Evolutionary conservation across 768 basidiomycete species (phyloP).

Genomic region (Boletales sp.): DNA sequence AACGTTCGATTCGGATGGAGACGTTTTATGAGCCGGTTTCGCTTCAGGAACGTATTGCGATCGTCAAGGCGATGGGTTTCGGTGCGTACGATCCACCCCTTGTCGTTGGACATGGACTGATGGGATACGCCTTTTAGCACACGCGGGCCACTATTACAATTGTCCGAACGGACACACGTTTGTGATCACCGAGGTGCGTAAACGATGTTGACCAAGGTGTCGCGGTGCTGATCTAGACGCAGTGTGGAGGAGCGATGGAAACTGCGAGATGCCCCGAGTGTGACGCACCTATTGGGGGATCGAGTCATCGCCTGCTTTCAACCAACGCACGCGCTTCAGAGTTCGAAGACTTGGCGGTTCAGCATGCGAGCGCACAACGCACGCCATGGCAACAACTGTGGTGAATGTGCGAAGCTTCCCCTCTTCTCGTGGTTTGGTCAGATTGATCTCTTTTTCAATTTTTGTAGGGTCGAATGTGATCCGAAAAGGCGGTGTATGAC

Average conservation of each 20-base stretch:
- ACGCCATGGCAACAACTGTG: conserved; percentile 29
- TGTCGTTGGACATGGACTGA: background rate
- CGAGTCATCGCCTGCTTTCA: conserved; percentile 35
- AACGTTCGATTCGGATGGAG: conserved; percentile 34
- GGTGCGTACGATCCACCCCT: conserved; percentile 26
- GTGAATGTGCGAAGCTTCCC: background rate
- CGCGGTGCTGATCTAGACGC: background rate
- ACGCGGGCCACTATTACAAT: conserved; percentile 45
- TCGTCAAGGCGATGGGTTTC: conserved; percentile 51
- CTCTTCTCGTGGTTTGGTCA: too few species aligned
- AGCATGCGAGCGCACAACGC: conserved; percentile 26
- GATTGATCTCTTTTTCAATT: too few species aligned
- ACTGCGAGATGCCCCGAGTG: conserved; percentile 54
- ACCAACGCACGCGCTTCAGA: conserved; percentile 46
- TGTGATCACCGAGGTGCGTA: conserved; percentile 50
- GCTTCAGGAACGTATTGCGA: conserved; percentile 46
- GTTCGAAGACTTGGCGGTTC: conserved; percentile 42
- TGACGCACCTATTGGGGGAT: conserved; percentile 49
- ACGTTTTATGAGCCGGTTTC: conserved; percentile 53
- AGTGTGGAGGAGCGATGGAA: conserved; percentile 61
- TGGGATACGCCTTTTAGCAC: conserved; percentile 20
- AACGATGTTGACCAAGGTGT: background rate
- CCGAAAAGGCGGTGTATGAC: too few species aligned
- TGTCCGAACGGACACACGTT: conserved; percentile 62
- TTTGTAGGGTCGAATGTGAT: too few species aligned